Evolutionary conservation across 192 early-diverging fungal species (phyloP).

Genomic region (Rhizophagus clarus): DNA sequence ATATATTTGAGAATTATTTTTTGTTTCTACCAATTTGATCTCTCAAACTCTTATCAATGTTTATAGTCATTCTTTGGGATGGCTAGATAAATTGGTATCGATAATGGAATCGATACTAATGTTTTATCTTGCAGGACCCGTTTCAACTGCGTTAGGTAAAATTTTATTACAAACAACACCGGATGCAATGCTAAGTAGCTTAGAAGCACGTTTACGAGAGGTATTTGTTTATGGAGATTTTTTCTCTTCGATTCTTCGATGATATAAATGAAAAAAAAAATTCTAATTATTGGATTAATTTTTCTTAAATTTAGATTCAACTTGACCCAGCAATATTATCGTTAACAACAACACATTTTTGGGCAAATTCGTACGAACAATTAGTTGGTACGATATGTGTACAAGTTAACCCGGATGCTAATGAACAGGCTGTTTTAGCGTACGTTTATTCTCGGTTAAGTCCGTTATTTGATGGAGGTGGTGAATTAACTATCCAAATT

Average conservation of each 20-base stretch:
- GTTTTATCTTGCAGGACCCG: constrained; percentile 52
- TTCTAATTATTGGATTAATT: neutral
- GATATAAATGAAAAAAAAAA: neutral
- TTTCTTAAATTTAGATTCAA: constrained; percentile 35
- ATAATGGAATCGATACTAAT: constrained; percentile 49
- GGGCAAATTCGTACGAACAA: constrained; percentile 58
- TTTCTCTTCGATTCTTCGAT: too few relatives aligned
- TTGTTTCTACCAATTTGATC: too few relatives aligned
- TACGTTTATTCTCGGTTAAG: constrained; percentile 49
- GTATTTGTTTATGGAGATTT: constrained; percentile 22
- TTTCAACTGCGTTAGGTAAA: constrained; percentile 51
- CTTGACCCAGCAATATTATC: constrained; percentile 48
- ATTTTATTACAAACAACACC: constrained; percentile 59
- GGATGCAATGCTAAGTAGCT: constrained; percentile 37
- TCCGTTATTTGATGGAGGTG: constrained; percentile 39
- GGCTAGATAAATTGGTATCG: constrained; percentile 51
- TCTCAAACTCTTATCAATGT: neutral
- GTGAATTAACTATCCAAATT: constrained; percentile 55
- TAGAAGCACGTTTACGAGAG: constrained; percentile 52
- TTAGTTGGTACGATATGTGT: constrained; percentile 52
- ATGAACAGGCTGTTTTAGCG: constrained; percentile 52
- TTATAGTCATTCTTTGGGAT: constrained; percentile 34
- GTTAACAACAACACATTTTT: constrained; percentile 54
- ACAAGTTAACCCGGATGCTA: constrained; percentile 45
- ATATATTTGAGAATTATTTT: too few relatives aligned